Evolutionary conservation across 225 moss, liverwort and hornwort genomes (phyloP), one percentile per base, ranked within the genome.

Genomic region (Thuidium tamariscinum): DNA sequence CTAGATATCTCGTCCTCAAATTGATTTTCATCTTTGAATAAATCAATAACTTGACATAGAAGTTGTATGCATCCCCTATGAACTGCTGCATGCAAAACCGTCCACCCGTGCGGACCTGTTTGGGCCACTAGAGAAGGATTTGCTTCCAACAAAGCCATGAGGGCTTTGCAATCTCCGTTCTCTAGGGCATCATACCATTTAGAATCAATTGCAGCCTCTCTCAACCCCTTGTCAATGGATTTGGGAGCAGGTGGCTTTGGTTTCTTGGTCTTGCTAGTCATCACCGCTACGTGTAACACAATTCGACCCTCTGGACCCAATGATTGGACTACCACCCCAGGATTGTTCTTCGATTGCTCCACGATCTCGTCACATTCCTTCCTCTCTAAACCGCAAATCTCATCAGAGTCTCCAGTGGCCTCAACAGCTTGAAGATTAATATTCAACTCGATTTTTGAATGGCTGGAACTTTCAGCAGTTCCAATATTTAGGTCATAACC

Each of bases 401-500:
- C 48, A 32, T 12, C 2, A 2, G 30, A 48, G 30, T 73, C 48
- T 73, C 42, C 6, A 21, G 2, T 12, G 14, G 23, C 8, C 13
- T 39, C 42, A 29, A 4, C 13, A 44, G 0, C 16, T 27, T 34
- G 3, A n/a, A n/a, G 5, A 20, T 34, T 27, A n/a, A n/a, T n/a
- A n/a, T n/a, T 44, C 20, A 27, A 0, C 11, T 39, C 0, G 2
- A 29, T 17, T 48, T 48, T 7, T 11, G 1, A 11, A 19, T 4
- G 26, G 18, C 18, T 29, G 46, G 13, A 74, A 74, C 3, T 22
- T 22, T 51, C 3, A 74, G 2, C 3, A n/a, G 2, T 20, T 49
- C 3, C 51, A 21, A 1, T 22, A 6, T 46, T 29, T 5, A 13
- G 0, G n/a, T 13, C 3, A 44, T 6, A 44, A n/a, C n/a, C 3